Evolutionary conservation across 495 filamentous ascomycete species (phyloP), one percentile per base, ranked within the genome.

Genomic region (Glarea lozoyensis): DNA sequence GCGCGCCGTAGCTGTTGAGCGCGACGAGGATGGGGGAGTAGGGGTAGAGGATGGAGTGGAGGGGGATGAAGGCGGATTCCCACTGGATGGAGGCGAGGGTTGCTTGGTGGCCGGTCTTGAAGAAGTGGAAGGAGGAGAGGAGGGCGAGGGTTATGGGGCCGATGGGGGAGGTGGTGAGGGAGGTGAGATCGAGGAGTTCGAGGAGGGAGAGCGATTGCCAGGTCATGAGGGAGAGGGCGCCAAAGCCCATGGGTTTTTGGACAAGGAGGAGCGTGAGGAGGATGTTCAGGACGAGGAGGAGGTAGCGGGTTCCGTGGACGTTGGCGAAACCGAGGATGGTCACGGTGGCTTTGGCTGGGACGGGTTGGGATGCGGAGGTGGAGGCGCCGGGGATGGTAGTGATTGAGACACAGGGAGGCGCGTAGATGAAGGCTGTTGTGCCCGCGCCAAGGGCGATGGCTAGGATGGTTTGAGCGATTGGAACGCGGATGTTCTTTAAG

Each of bases 21-120:
- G 79, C 62, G 34, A 99, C 79, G 4, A 88, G 66, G 6, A 96
- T 46, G 0, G 92, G 88, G 9, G 79, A 80, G 82, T 83, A 96
- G 23, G 93, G 92, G 63, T 97, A 96, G 49, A 75, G 73, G 55
- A 97, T 76, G 2, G 79, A 76, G 34, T 78, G 72, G 20, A 97
- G 68, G 1, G 93, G 83, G 52, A 99, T 84, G 70, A 97, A 98
- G 17, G 88, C 90, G n/a, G 76, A 71, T 62, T 97, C 88, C 92
- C 92, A 99, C 54, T 99, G 93, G 59, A 99, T 93, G 46, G 76
- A 81, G 52, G 77, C 73, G 17, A 95, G 74, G 0, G 80, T 82
- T 12, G 90, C 90, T 62, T 97, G 93, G 62, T 99, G 92, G 50
- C 92, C 92, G 1, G 92, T 99, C 53, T 90, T 94, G 78, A 99